phyloP scores from a whole-genome alignment of 768 basidiomycete genomes.

The Agrocybe praecox region DNA sequence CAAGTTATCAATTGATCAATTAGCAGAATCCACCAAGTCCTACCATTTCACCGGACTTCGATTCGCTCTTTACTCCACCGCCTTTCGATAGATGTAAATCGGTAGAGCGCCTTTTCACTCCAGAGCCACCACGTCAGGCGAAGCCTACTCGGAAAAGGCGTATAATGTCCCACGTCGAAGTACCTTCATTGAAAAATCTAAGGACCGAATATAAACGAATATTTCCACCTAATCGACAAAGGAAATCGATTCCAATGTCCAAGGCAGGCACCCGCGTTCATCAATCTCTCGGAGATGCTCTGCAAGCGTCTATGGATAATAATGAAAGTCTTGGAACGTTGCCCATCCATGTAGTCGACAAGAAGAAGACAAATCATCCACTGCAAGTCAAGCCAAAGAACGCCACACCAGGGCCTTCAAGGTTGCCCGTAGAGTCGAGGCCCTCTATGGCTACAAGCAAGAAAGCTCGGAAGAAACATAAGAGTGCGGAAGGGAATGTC shows the following conservation, averaged over 20 bases:
- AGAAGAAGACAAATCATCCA: not conserved
- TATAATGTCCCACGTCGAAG: constrained; percentile 22
- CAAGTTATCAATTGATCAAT: too few relatives aligned
- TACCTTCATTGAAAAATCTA: constrained; percentile 21
- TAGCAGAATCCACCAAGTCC: not conserved
- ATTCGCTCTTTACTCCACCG: constrained; percentile 20
- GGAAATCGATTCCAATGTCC: constrained; percentile 1
- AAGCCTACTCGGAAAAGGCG: not conserved
- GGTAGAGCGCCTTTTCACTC: constrained; percentile 18
- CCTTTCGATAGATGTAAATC: constrained; percentile 10
- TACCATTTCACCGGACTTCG: not conserved
- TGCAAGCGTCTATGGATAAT: constrained; percentile 15
- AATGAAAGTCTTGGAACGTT: constrained; percentile 14
- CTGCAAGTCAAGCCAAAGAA: not conserved
- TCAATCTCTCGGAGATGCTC: constrained; percentile 7
- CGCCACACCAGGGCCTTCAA: not conserved
- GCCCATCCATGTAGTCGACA: not conserved
- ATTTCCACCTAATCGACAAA: not conserved
- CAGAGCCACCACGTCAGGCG: constrained; percentile 1
- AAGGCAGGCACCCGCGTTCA: not conserved
- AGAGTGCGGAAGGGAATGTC: not conserved
- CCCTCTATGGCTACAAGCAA: not conserved
- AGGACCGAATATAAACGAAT: constrained; percentile 17
- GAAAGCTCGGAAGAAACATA: not conserved
- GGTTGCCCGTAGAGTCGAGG: not conserved